Evolutionary conservation across 2,329 filamentous ascomycete species (phyloP), one percentile per base, ranked within the genome.

Genomic region (Pyrenochaeta sp.): DNA sequence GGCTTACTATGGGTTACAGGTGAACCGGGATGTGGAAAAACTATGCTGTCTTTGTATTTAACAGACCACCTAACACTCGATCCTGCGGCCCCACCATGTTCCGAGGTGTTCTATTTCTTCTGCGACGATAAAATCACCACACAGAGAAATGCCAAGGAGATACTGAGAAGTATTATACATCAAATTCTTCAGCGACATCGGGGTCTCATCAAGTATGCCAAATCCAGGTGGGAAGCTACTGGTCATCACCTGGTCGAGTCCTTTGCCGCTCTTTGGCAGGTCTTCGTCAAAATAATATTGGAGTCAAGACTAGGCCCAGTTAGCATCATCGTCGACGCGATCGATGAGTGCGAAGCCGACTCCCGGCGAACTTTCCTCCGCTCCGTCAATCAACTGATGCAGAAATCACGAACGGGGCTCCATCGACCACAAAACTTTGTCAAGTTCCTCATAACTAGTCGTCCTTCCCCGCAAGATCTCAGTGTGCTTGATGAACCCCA

Each of bases 11-110:
- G 68, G 71, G 54, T 74, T 8, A 73, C 57, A 15, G 70, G 70
- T 4, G 59, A 70, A 52, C 61, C 71, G 13, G 69, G 70, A 4
- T 72, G 61, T 39, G 69, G 71, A 13, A 74, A 73, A 45, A 73
- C 71, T 13, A 67, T 65, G 19, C 54, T 72, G 4, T 72, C 70
- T 9, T 52, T 41, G 6, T 72, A 67, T 47, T 41, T 74, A 9
- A 56, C 61, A 20, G 58, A 69, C 22, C 51, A 69, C 30, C 47
- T 73, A 11, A 44, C 1, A 54, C 39, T 44, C 36, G n/a, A 31
- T 42, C 15, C 8, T 7, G 24, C 39, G 23, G 23, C 39, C 18
- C 31, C 39, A 21, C 20, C 34, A 11, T 22, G 30, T 11, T 51
- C 44, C 32, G 42, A 44, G 43, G 44, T 58, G 38, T 72, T 51